These are phyloP conservation scores for Triticum turgidum DNA, from an alignment of 176 grass and related monocot genomes.

Conservation along the genomic window DNA sequence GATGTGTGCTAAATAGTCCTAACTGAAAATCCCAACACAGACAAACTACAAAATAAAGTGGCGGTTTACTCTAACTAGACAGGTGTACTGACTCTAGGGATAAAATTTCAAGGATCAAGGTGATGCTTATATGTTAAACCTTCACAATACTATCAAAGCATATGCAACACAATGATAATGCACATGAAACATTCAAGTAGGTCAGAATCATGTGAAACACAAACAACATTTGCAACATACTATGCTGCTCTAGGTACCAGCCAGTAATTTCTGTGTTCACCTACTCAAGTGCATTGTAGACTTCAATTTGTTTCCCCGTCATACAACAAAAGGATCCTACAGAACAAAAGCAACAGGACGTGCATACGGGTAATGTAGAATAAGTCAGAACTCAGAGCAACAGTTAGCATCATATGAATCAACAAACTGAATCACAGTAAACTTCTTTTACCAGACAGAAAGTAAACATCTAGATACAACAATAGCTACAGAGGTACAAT, in stretches of 20 bases:
- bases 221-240: neutral
- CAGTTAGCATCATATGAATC: neutral
- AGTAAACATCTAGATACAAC: constrained; percentile 36
- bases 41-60: neutral
- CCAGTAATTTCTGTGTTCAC: neutral
- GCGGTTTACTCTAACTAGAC: neutral
- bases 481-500: constrained; percentile 8
- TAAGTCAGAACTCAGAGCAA: neutral
- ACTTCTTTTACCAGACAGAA: neutral
- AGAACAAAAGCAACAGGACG: neutral
- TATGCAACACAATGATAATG: neutral
- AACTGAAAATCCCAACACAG: constrained; percentile 10
- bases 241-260: neutral
- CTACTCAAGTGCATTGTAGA: neutral
- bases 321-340: neutral
- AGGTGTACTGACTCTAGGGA: neutral
- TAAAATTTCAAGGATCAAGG: constrained; percentile 19
- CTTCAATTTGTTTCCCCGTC: neutral
- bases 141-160: neutral
- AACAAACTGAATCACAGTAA: constrained; percentile 14
- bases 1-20: neutral
- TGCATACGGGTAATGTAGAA: constrained; percentile 12
- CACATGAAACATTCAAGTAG: neutral
- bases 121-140: neutral
- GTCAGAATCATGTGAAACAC: constrained; percentile 6